Base-by-base conservation (phyloP, 352 stramenopile genomes). In the Elongisporangium anandrum region DNA sequence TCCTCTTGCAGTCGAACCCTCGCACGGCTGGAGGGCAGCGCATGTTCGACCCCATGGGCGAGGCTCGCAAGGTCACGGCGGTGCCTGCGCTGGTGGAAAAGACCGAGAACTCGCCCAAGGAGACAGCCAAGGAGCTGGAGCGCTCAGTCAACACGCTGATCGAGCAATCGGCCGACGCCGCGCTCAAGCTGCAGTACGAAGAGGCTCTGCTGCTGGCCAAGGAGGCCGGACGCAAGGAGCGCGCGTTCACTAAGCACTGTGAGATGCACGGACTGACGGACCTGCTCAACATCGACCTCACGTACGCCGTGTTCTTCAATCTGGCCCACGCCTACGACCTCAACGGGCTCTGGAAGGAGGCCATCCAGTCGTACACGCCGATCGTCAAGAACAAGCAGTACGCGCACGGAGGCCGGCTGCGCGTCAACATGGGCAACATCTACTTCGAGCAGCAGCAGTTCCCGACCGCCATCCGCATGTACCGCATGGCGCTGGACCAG, bases 361-460 rank as follows among this genome's bases (percentile, higher is more conserved):
- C 96, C 0, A 86, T 99, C 34, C 88, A 98, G 69, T 93, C 81
- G 58, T 99, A 98, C 68, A 92, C 87, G 9, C 79, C 90, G 4
- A 96, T 99, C 47, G 88, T 98, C 54, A 98, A 98, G 72, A 98
- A 98, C 75, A 98, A 98, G 57, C 88, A 98, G 65, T 98, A 98
- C 72, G 71, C 85, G 6, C 88, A 97, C 66, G 85, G 79, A 29
- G 85, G 94, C 1, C 77, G 95, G 9, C 71, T 98, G 45, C 85
- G 96, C 17, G 92, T 98, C 7, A 99, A 99, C 69, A 98, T 99
- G 90, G 96, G 96, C 22, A 99, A 99, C 67, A 96, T 99, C 50
- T 98, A 99, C 84, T 98, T 95, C 65, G 81, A 96, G 54, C 92
- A 98, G 75, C 79, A 97, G 69, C 83, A 98, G 62, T 98, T 87